Percentiles rank a stretch among this genome's conserved stretches.
Evolutionary conservation across 345 rosid species (phyloP).

Genomic region (Psidium guajava): DNA sequence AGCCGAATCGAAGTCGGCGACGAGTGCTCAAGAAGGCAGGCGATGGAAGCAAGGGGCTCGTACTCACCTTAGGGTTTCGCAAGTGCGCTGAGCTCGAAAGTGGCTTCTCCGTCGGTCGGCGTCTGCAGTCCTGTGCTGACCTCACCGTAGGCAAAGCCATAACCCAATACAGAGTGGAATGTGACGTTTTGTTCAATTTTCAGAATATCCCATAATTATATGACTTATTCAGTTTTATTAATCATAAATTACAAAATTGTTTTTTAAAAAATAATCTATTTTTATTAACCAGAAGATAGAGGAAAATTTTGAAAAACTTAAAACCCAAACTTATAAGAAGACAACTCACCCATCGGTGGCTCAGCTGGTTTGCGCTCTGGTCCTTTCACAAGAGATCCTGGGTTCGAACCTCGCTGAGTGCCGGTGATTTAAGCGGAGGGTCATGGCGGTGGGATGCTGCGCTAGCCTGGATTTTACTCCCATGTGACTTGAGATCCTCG

Average conservation of each 20-base stretch:
- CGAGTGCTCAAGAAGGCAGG: background rate
- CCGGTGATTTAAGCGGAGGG: no score
- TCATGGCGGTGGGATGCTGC: no score
- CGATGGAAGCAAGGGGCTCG: background rate
- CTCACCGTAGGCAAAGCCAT: background rate
- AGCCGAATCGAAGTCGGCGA: background rate
- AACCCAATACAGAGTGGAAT: background rate
- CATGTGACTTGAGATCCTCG: no score
- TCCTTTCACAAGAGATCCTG: no score
- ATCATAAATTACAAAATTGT: background rate
- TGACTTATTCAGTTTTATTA: background rate
- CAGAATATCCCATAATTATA: background rate
- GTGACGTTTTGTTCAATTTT: background rate
- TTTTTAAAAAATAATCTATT: background rate
- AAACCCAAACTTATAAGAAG: fast-evolving
- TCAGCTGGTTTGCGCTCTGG: no score
- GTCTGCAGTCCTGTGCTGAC: background rate
- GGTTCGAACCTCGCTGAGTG: no score
- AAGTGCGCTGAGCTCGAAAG: background rate
- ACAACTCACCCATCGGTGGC: no score
- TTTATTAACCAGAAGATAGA: background rate
- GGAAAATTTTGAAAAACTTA: background rate
- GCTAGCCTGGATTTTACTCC: no score
- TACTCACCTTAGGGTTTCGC: background rate
- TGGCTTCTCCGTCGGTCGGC: background rate